Evolutionary conservation across 73 alveolate genomes (phyloP), one percentile per base, ranked within the genome.

Genomic region (Durusdinium trenchii): DNA sequence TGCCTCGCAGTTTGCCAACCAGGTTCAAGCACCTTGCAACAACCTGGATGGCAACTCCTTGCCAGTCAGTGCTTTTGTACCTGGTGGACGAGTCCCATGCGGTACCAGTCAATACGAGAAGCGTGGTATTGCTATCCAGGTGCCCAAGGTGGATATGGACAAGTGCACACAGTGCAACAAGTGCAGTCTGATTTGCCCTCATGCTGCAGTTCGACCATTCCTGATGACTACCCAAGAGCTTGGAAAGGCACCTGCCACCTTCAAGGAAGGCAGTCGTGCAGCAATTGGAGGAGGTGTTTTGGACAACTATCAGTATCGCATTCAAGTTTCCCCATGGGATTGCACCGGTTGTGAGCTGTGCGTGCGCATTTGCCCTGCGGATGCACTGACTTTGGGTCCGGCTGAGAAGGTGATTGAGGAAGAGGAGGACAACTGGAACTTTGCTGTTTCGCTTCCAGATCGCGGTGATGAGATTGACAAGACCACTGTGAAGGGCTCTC

Each of bases 311-410:
- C 94, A 94, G 78, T 94, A 79, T 86, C 99, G 99, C 95, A 94
- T 94, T 85, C 99, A 94, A 62, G 96, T 90, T 47, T 90, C 96
- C 5, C 96, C 96, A 18, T 90, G 96, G 95, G 99, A 94, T 42
- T 94, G 99, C 99, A 94, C 99, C 2, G 99, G 99, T 69, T 94
- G 99, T 62, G 99, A 94, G 95, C 87, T 94, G 61, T 94, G 99
- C 86, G 99, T 94, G 32, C 94, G 93, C 99, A 79, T 79, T 35
- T 94, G 99, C 86, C 99, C 99, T 1, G 99, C 92, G 6, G 93
- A 94, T 60, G 99, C 99, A 32, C 87, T 94, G 64, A 16, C 71
- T 38, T 90, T 81, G 73, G 67, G n/a, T 10, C 86, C 81, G 20
- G 93, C 89, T 12, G 94, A 52, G 57, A 60, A 93, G 95, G 99